These are phyloP conservation scores for Lipomyces starkeyi DNA, from an alignment of 805 yeast genomes.

Conservation along the genomic window DNA sequence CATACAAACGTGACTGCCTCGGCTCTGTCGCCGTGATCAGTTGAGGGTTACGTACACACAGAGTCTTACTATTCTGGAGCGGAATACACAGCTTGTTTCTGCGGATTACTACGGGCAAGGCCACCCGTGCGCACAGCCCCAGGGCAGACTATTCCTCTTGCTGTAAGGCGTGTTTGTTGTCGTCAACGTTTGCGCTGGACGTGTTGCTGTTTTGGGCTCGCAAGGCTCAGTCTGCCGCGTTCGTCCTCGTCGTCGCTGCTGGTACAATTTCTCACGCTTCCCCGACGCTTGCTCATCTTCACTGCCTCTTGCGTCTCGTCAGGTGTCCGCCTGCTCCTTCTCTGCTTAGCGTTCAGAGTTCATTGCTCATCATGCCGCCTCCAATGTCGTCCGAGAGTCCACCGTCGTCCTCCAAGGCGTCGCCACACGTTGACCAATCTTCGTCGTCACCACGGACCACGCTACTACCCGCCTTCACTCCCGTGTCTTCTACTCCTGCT, in stretches of 20 bases:
- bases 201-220: conserved; percentile 11
- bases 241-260: background rate
- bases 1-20: background rate
- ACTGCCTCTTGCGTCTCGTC: background rate
- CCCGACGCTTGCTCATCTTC: background rate
- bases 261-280: background rate
- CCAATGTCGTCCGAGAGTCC: conserved; percentile 6
- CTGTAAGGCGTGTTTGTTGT: conserved; percentile 3
- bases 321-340: background rate
- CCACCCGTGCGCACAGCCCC: background rate
- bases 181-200: conserved; percentile 7
- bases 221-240: background rate
- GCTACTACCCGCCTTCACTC: conserved; percentile 24
- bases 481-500: conserved; percentile 3
- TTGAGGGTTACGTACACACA: background rate
- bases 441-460: background rate
- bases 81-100: background rate
- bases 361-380: background rate
- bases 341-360: background rate
- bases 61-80: background rate
- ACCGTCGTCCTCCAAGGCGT: background rate
- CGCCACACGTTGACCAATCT: conserved; percentile 2
- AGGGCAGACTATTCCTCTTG: background rate
- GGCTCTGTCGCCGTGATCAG: background rate
- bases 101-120: background rate